Conservation (phyloP, 805 yeast genomes). For the Lachancea kluyveri region DNA sequence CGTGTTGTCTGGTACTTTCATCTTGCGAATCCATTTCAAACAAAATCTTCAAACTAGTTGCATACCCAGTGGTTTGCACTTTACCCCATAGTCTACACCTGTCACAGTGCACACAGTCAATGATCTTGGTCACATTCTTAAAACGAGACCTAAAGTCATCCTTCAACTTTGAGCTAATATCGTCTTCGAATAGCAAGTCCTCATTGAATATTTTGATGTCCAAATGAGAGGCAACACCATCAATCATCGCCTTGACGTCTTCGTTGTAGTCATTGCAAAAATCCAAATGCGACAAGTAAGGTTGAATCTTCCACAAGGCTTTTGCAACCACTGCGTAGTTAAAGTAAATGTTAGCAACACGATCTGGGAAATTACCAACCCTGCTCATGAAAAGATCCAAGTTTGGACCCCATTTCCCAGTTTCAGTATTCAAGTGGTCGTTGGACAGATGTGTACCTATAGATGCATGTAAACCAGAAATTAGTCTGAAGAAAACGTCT, state of each 20-base stretch:
- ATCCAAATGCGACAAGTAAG: constrained; percentile 44
- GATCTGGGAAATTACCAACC: constrained; percentile 85
- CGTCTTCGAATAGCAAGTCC: constrained; percentile 41
- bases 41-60: constrained; percentile 86
- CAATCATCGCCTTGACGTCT: constrained; percentile 39
- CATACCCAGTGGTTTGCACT: constrained; percentile 94
- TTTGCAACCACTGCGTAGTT: constrained; percentile 84
- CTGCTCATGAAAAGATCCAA: constrained; percentile 75
- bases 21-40: constrained; percentile 60
- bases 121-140: constrained; percentile 81
- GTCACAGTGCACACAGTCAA: constrained; percentile 99
- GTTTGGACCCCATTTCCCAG: constrained; percentile 82
- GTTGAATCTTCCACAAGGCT: constrained; percentile 63
- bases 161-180: constrained; percentile 47
- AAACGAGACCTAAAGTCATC: constrained; percentile 83
- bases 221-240: constrained; percentile 33
- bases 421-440: constrained; percentile 64
- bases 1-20: constrained; percentile 38
- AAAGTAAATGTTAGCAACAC: constrained; percentile 84
- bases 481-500: constrained; percentile 75
- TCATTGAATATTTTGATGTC: constrained; percentile 43
- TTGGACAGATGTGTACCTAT: constrained; percentile 88
- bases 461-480: constrained; percentile 93
- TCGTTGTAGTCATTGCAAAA: constrained; percentile 43
- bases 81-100: constrained; percentile 98